Base-by-base conservation (phyloP, 108 stramenopile genomes). In the Chaetoceros muelleri region DNA sequence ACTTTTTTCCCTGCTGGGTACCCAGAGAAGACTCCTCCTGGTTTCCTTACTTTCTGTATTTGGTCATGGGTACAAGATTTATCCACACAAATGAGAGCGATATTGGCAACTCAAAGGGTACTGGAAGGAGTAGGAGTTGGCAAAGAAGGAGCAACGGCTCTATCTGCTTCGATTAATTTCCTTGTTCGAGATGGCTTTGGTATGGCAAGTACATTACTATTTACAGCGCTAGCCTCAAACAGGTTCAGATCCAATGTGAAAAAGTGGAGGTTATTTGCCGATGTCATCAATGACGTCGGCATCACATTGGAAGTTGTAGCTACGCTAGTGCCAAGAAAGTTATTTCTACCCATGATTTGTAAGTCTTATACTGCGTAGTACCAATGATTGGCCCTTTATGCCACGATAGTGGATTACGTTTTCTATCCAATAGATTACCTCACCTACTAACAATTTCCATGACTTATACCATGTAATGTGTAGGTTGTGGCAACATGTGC, bases 81-180 rank as follows among this genome's bases (percentile, higher is more conserved):
- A 2, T 79, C 78, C 46, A 90, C 84, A 18, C 81, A 84, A 34
- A 58, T 90, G 44, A 69, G 88, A 29, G 67, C 75, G 16, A 77
- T 85, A 30, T 76, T 86, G 3, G 88, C 88, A 10, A 90, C 88
- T 0, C 88, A 90, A 64, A 67, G 79, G 18, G 76, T 90, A 44
- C 53, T 90, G 53, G 84, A 86, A 60, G 88, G 88, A 19, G 81
- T 85, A 3, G 88, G 88, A 16, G 88, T 90, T 3, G 88, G 88
- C 22, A 59, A 75, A 49, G 60, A 71, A 18, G 88, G 79, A 24
- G 88, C 88, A 30, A 86, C 88, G 3, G 88, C 88, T 21, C 57
- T 86, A 0, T 81, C 78, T 27, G 88, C 88, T 2, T 59, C 83
- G 18, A 45, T 90, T 48, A 85, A 90, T 57, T 90, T 83, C 52